A percentile compares a stretch with the other conserved stretches of the same genome.
Conservation (phyloP, 108 stramenopile species). For the Nannochloropsis gaditana region DNA sequence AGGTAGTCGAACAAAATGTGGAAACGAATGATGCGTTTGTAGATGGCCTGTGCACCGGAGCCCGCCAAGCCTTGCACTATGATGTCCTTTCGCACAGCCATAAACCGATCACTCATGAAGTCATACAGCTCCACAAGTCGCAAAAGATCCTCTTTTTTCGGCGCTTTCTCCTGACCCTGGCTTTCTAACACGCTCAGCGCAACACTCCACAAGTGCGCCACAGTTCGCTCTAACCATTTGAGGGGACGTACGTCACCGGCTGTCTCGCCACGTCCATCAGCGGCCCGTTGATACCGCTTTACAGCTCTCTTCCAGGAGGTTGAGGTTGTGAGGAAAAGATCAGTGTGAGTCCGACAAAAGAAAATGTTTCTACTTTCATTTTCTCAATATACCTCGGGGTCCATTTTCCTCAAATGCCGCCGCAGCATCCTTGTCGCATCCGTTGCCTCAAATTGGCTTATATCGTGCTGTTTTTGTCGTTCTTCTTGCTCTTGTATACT, state of each 20-base stretch:
- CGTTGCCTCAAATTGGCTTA: not conserved
- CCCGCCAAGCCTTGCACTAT: not conserved
- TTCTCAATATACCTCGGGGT: not conserved
- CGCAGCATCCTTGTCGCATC: not conserved
- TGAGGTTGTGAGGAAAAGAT: not conserved
- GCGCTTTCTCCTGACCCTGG: not conserved
- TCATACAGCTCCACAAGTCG: not conserved
- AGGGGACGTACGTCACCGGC: conserved; percentile 6
- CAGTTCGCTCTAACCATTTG: not conserved
- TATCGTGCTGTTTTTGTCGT: conserved; percentile 2
- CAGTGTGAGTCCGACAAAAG: not conserved
- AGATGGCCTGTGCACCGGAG: not conserved
- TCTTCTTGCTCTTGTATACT: not conserved
- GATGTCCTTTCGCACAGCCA: not conserved
- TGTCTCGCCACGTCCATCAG: not conserved
- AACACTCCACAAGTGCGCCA: not conserved
- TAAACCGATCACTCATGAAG: not conserved
- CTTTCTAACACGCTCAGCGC: not conserved
- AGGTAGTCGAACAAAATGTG: conserved; percentile 11
- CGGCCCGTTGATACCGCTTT: not conserved
- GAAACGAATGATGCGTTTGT: not conserved
- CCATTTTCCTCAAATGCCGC: conserved; percentile 1
- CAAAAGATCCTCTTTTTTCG: not conserved
- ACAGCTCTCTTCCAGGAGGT: not conserved
- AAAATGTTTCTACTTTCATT: not conserved